Percentiles rank a stretch among this genome's conserved stretches.
Evolutionary conservation across 2,329 filamentous ascomycete genomes (phyloP).

Genomic region (Aplosporella prunicola): DNA sequence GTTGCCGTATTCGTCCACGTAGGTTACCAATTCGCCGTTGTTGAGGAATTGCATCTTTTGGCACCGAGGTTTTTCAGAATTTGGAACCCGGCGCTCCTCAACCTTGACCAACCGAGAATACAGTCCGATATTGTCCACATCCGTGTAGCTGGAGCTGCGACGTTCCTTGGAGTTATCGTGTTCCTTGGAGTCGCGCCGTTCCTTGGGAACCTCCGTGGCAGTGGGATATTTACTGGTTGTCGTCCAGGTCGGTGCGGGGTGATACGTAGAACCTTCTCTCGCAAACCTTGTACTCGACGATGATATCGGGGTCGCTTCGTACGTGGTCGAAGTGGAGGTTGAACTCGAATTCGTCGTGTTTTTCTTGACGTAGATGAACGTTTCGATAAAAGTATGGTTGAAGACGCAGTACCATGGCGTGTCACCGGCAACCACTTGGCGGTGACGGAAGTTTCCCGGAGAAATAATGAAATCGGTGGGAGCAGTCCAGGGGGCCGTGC

Average conservation of each 20-base stretch:
- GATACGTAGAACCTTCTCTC: neutral
- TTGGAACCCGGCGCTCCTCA: conserved; percentile 50
- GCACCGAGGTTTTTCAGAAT: conserved; percentile 47
- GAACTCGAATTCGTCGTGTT: conserved; percentile 27
- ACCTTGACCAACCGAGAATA: conserved; percentile 56
- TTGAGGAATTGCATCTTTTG: conserved; percentile 53
- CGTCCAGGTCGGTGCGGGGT: conserved; percentile 12
- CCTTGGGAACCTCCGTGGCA: neutral
- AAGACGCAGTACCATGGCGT: conserved; percentile 62
- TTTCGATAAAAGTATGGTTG: conserved; percentile 58
- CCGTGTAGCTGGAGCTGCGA: neutral
- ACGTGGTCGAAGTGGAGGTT: conserved; percentile 14
- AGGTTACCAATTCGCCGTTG: conserved; percentile 34
- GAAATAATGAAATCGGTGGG: conserved; percentile 1
- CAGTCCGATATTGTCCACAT: conserved; percentile 12
- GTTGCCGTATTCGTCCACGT: neutral
- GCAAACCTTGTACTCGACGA: neutral
- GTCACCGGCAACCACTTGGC: conserved; percentile 44
- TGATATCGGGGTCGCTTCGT: conserved; percentile 13
- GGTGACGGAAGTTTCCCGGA: conserved; percentile 22
- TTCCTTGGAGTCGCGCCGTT: neutral
- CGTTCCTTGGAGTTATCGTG: neutral
- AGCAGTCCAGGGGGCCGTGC: neutral
- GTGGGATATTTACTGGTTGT: conserved; percentile 11
- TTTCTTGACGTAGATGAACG: conserved; percentile 55